Conservation (phyloP, 2,329 filamentous ascomycete species). For the Hypoxylon sp. region DNA sequence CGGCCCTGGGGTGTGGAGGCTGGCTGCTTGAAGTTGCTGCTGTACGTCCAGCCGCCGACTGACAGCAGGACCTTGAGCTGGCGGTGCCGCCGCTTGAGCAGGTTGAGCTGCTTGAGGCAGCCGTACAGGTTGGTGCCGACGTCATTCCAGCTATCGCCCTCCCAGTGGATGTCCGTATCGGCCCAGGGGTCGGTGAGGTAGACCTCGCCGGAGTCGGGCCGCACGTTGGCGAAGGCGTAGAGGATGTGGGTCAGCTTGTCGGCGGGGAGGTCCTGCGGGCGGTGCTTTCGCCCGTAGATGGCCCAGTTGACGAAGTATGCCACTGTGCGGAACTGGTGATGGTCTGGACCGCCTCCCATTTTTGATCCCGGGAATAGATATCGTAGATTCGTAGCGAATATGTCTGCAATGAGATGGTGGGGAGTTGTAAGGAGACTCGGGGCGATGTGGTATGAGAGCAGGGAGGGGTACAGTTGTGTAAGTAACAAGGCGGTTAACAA, state of each 20-base stretch:
- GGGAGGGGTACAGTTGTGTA: conserved; percentile 38
- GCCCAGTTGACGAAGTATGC: conserved; percentile 86
- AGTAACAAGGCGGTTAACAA: conserved; percentile 43
- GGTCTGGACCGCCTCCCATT: conserved; percentile 60
- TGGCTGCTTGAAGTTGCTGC: conserved; percentile 81
- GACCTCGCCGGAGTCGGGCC: conserved; percentile 83
- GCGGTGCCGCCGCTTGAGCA: conserved; percentile 84
- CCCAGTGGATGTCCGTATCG: conserved; percentile 79
- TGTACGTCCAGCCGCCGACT: conserved; percentile 95
- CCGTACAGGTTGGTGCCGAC: conserved; percentile 85
- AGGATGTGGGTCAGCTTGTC: conserved; percentile 89
- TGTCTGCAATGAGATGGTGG: conserved; percentile 19
- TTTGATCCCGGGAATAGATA: conserved; percentile 21
- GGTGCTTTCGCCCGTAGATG: conserved; percentile 87
- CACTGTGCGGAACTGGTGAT: conserved; percentile 68
- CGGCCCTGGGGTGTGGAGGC: conserved; percentile 79
- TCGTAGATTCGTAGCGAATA: conserved; percentile 8
- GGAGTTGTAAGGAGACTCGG: conserved; percentile 8
- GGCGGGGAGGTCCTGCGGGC: conserved; percentile 84
- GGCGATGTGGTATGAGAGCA: conserved; percentile 21
- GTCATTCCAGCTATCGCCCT: conserved; percentile 78
- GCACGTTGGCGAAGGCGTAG: conserved; percentile 91
- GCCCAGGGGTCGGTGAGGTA: conserved; percentile 74
- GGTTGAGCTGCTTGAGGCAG: conserved; percentile 87
- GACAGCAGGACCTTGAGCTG: conserved; percentile 87